Conservation (phyloP, 495 filamentous ascomycete species). For the Bacidia rubella region DNA sequence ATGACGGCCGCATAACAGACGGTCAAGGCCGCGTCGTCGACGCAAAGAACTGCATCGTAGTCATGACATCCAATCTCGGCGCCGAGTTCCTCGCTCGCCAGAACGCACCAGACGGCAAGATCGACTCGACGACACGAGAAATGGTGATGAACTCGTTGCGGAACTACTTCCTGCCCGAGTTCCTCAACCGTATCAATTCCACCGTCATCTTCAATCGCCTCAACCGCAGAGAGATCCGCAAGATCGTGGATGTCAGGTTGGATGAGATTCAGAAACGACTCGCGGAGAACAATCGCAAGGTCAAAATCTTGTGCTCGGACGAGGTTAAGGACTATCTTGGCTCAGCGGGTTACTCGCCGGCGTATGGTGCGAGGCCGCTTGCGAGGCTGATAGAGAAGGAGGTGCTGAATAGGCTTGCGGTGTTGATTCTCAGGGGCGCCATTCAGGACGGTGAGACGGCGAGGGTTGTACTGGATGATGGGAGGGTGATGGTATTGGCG, state of each 20-base stretch:
- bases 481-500: slow-evolving; percentile 62
- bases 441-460: slow-evolving; percentile 78
- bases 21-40: slow-evolving; percentile 91
- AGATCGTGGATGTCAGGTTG: slow-evolving; percentile 87
- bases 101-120: slow-evolving; percentile 61
- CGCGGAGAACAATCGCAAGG: slow-evolving; percentile 62
- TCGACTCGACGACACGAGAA: slow-evolving; percentile 76
- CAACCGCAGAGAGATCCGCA: slow-evolving; percentile 73
- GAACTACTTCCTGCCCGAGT: slow-evolving; percentile 94
- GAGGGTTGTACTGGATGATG: slow-evolving; percentile 59
- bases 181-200: slow-evolving; percentile 91
- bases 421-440: slow-evolving; percentile 72
- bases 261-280: slow-evolving; percentile 84
- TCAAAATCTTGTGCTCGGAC: slow-evolving; percentile 59
- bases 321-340: slow-evolving; percentile 86
- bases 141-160: slow-evolving; percentile 80
- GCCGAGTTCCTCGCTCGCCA: slow-evolving; percentile 83
- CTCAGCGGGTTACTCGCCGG: slow-evolving; percentile 77
- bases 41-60: slow-evolving; percentile 93
- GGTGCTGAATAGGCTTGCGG: slow-evolving; percentile 81
- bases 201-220: slow-evolving; percentile 98
- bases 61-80: slow-evolving; percentile 96
- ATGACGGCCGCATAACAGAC: slow-evolving; percentile 96
- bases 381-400: slow-evolving; percentile 88
- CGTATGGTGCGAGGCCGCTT: slow-evolving; percentile 83